These are phyloP conservation scores for Mycena citricolor DNA, from an alignment of 1,284 basidiomycete genomes.

Conservation along the genomic window DNA sequence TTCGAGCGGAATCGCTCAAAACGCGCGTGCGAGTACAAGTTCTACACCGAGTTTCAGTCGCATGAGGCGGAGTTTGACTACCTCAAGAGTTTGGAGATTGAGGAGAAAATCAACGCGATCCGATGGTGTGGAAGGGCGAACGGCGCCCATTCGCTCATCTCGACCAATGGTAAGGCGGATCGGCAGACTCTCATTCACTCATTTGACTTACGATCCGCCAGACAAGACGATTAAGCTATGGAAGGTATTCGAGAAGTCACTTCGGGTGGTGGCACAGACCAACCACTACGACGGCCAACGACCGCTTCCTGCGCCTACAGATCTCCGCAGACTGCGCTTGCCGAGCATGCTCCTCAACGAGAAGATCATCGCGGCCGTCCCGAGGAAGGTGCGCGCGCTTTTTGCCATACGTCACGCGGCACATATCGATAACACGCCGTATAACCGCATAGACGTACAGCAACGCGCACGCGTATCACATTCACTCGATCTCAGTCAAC, in stretches of 20 bases:
- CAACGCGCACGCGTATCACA: conserved; percentile 99
- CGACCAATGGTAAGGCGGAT: conserved; percentile 81
- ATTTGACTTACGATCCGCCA: conserved; percentile 34
- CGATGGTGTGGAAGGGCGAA: conserved; percentile 99
- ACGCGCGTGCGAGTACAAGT: conserved; percentile 99
- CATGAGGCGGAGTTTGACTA: conserved; percentile 99
- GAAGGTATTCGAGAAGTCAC: conserved; percentile 99
- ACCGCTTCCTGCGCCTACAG: conserved; percentile 58
- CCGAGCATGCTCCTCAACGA: conserved; percentile 92
- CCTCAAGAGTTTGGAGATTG: conserved; percentile 98
- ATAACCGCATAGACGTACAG: conserved; percentile 64
- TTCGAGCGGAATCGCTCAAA: conserved; percentile 99
- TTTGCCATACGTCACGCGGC: not conserved
- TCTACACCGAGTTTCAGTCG: conserved; percentile 99
- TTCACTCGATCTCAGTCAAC: conserved; percentile 99
- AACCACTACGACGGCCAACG: conserved; percentile 85
- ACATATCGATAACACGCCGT: not conserved
- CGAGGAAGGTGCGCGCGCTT: conserved; percentile 75
- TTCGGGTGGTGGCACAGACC: conserved; percentile 95
- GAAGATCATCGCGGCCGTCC: conserved; percentile 97
- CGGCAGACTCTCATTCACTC: conserved; percentile 7
- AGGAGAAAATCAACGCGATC: conserved; percentile 99
- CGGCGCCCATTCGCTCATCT: conserved; percentile 92
- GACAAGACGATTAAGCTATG: conserved; percentile 99
- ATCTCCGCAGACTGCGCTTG: conserved; percentile 63